A percentile compares a stretch with the other conserved stretches of the same genome.
phyloP scores from a whole-genome alignment of 225 moss, liverwort and hornwort species.

The Polytrichum formosum region DNA sequence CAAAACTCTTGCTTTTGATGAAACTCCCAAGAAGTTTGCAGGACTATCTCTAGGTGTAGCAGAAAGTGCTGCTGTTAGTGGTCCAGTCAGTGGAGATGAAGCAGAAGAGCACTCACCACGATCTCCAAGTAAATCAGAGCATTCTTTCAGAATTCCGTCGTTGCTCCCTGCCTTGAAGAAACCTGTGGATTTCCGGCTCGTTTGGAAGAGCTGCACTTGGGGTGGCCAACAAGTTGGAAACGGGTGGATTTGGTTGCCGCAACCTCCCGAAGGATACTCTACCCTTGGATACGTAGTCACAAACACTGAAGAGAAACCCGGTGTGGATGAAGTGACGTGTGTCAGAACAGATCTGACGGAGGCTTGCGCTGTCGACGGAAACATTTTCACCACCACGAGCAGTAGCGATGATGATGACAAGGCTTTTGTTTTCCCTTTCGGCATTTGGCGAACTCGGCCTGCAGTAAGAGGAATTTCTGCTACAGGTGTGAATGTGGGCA shows the following conservation, averaged over 20 bases:
- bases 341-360: slow-evolving; percentile 77
- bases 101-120: slow-evolving; percentile 23
- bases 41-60: slow-evolving; percentile 15
- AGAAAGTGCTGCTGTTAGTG: not conserved
- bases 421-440: slow-evolving; percentile 34
- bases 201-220: slow-evolving; percentile 73
- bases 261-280: slow-evolving; percentile 62
- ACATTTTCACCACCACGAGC: slow-evolving; percentile 41
- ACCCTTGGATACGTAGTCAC: slow-evolving; percentile 63
- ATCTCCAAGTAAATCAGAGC: not conserved
- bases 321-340: slow-evolving; percentile 39
- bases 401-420: not conserved
- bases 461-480: slow-evolving; percentile 36
- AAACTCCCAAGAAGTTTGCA: slow-evolving; percentile 20
- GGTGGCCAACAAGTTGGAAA: slow-evolving; percentile 38
- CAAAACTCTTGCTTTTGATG: slow-evolving; percentile 12
- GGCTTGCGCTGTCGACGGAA: slow-evolving; percentile 23
- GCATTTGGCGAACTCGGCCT: slow-evolving; percentile 65
- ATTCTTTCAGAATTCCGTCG: not conserved
- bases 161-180: slow-evolving; percentile 39
- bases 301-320: slow-evolving; percentile 37
- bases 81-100: slow-evolving; percentile 10
- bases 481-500: slow-evolving; percentile 56
- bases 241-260: slow-evolving; percentile 69
- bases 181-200: slow-evolving; percentile 55